Percentiles rank a stretch among this genome's conserved stretches.
Conservation (phyloP, 805 yeast genomes). For the Yamadazyma insecticola region DNA sequence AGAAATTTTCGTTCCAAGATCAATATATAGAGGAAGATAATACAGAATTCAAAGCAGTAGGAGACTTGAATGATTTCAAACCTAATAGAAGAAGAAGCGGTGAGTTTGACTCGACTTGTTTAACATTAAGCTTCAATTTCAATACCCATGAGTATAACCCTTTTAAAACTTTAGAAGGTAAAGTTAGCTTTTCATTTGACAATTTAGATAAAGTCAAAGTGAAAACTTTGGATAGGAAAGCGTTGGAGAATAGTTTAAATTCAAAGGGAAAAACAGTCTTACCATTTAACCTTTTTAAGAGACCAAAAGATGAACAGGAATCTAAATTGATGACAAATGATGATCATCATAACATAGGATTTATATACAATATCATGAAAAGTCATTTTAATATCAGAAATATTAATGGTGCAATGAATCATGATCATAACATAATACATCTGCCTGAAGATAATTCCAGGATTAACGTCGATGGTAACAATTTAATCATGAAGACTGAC, state of each 20-base stretch:
- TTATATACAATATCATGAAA: slow-evolving; percentile 26
- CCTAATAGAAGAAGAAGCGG: not conserved
- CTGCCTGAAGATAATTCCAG: not conserved
- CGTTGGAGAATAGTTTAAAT: slow-evolving; percentile 26
- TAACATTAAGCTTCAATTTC: slow-evolving; percentile 33
- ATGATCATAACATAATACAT: too few relatives aligned
- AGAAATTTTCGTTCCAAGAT: slow-evolving; percentile 13
- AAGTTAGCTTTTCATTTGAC: slow-evolving; percentile 26
- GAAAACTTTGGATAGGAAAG: slow-evolving; percentile 16
- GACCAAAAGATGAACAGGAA: slow-evolving; percentile 3
- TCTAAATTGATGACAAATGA: slow-evolving; percentile 11
- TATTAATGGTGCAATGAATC: slow-evolving; percentile 21
- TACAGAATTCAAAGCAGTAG: slow-evolving; percentile 10
- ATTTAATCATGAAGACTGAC: not conserved
- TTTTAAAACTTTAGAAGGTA: slow-evolving; percentile 17
- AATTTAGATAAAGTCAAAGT: slow-evolving; percentile 16
- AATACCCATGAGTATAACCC: slow-evolving; percentile 31
- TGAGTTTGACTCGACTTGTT: slow-evolving; percentile 18
- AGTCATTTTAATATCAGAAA: slow-evolving; percentile 29
- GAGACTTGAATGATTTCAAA: not conserved
- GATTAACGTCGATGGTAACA: not conserved
- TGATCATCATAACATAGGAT: slow-evolving; percentile 29
- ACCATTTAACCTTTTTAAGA: slow-evolving; percentile 19
- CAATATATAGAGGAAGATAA: slow-evolving; percentile 14
- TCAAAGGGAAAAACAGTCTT: slow-evolving; percentile 20